Evolutionary conservation across 208 protist species (phyloP).

Genomic region (Angomonas ambiguus): DNA sequence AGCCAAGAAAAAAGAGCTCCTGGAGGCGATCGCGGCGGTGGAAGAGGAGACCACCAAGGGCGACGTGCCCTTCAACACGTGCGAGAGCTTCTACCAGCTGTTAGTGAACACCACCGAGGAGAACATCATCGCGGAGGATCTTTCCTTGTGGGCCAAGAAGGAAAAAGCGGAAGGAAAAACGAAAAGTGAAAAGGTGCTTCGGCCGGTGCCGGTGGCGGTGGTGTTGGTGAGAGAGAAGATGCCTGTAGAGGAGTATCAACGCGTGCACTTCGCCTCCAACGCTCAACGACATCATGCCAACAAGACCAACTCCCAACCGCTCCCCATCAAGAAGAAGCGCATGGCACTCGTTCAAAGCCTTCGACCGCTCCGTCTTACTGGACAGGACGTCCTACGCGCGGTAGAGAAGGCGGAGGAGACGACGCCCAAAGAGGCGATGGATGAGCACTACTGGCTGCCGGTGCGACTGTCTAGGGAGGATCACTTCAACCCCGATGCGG

Average conservation of each 20-base stretch:
- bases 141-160: neutral
- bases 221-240: conserved; percentile 33
- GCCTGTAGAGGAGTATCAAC: conserved; percentile 15
- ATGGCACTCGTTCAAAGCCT: neutral
- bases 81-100: conserved; percentile 32
- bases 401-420: conserved; percentile 10
- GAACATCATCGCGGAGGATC: conserved; percentile 14
- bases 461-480: neutral
- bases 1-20: neutral
- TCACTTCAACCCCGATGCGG: conserved; percentile 7
- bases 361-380: neutral
- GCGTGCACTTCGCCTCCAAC: conserved; percentile 23
- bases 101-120: conserved; percentile 29
- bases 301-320: conserved; percentile 3
- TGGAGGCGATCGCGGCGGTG: neutral
- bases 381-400: conserved; percentile 6
- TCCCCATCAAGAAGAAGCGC: conserved; percentile 2
- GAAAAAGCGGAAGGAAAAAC: neutral
- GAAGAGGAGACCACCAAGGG: neutral
- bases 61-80: conserved; percentile 26
- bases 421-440: neutral
- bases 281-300: conserved; percentile 26
- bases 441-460: neutral
- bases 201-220: conserved; percentile 25
- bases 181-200: neutral